Base-by-base conservation (phyloP, 1,139 yeast species). In the Dujonia santamariae region DNA sequence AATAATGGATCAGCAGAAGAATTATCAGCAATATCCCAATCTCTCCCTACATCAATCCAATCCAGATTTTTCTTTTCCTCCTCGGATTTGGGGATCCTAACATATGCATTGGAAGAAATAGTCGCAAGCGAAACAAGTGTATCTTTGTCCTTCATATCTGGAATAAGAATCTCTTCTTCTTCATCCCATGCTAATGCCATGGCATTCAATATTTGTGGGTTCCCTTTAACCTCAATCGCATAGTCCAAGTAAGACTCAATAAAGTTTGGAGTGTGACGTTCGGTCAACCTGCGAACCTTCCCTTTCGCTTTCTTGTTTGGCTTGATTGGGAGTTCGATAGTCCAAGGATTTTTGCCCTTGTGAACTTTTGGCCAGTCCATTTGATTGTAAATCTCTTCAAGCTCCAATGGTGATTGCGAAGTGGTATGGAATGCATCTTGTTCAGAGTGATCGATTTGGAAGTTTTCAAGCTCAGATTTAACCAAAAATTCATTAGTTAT, bases 21-120 rank as follows among this genome's bases (percentile, higher is more conserved):
- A 42, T 63, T 43, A 5, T 54, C 52, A 26, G 57, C 54, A 35
- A 69, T 65, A 2, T 32, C 43, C 84, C 85, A 84, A 0, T 75
- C 73, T 16, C 67, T 72, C 1, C 80, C 80, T 4, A 90, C 80
- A 48, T 90, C 95, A 30, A 83, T 64, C 98, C 98, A 92, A 54
- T 87, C 95, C 37, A 63, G 63, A 28, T 66, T 62, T 33, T 58
- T 54, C 53, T 67, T 67, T 33, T 67, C 71, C 27, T 68, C 59
- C 18, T 90, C 95, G 25, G 79, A 75, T 26, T 66, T 59, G 2
- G 97, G 97, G 25, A 77, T 63, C 33, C 75, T 72, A 2, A 87
- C 96, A 51, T 92, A 92, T 2, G 98, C 97, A 57, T 92, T 85
- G 2, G 96, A 85, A 0, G 97, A 79, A 75, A 92, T 84, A 37